Conservation (phyloP, 331 rosid species). For the Phaseolus coccineus region DNA sequence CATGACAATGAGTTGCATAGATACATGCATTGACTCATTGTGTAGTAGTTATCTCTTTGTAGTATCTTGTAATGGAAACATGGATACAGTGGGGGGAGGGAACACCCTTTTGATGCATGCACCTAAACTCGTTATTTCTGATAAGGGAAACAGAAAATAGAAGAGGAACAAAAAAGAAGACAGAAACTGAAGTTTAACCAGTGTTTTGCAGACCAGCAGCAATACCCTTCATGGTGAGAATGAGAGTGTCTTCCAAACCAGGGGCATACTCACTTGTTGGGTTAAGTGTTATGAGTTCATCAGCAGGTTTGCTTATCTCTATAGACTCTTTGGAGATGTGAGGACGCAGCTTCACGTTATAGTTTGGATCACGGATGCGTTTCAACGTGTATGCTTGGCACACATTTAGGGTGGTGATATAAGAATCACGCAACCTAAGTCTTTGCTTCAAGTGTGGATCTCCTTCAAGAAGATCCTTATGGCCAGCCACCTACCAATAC, state of each 20-base stretch:
- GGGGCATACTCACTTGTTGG: conserved; percentile 94
- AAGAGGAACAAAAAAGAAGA: not conserved
- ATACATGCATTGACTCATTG: conserved; percentile 35
- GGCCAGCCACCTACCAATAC: conserved; percentile 76
- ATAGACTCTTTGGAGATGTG: conserved; percentile 69
- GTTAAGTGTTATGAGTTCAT: conserved; percentile 82
- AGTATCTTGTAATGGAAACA: conserved; percentile 16
- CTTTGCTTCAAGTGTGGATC: conserved; percentile 89
- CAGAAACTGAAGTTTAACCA: conserved; percentile 53
- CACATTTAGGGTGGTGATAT: conserved; percentile 86
- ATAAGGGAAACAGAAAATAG: conserved; percentile 23
- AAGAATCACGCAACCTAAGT: conserved; percentile 80
- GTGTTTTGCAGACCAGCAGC: conserved; percentile 99
- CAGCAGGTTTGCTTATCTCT: conserved; percentile 70
- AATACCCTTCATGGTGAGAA: conserved; percentile 96
- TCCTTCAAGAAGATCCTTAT: conserved; percentile 89
- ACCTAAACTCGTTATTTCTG: conserved; percentile 39
- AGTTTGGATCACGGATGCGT: conserved; percentile 79
- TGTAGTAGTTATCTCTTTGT: conserved; percentile 8
- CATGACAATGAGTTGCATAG: conserved; percentile 41
- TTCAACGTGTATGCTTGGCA: conserved; percentile 96
- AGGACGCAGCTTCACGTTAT: conserved; percentile 63
- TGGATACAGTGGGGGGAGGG: conserved; percentile 26
- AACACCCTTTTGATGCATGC: conserved; percentile 46
- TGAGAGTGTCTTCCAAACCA: conserved; percentile 95